Evolutionary conservation across 495 filamentous ascomycete genomes (phyloP), one percentile per base, ranked within the genome.

Genomic region (Aspergillus funiculosus): DNA sequence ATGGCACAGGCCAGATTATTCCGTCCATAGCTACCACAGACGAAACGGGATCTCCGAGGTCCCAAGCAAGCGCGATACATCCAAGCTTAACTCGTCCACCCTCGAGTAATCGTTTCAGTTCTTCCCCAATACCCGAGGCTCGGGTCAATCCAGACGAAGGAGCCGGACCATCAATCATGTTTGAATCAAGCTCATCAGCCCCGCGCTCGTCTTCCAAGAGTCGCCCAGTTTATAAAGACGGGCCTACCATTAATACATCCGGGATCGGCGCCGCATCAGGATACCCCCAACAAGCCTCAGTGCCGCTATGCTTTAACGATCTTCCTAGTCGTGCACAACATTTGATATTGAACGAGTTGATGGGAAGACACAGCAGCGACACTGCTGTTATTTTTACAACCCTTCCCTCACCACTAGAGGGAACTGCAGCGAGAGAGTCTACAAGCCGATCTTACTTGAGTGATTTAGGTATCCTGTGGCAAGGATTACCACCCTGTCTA

Each of bases 361-460:
- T 94, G 71, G 68, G 71, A 5, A 73, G 76, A 45, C 67, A 89
- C 28, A 86, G 83, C 36, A 56, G 55, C 6, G 76, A 89, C 5
- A 91, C 89, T 6, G 86, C 86, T 0, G 85, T 94, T 2, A 61
- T 89, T n/a, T 84, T 92, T 50, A 89, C 83, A 0, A 91, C 86
- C 25, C 62, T 94, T 36, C 87, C 88, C 8, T 82, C 84, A 27
- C 86, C 88, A 0, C 64, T 82, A 6, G 83, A 89, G 50, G 86
- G 84, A 2, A 91, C 86, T 3, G 78, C 77, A 51, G 66, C 76
- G 43, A 85, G 78, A 45, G 83, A 85, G 54, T 72, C 76, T 42
- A 79, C 81, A 2, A 86, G 84, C 59, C 54, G 82, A 26, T 75
- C 75, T 25, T 94, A 89, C 63, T 62, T 94, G 27, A 78, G 71